A percentile compares a stretch with the other conserved stretches of the same genome.
Conservation (phyloP, 2,329 filamentous ascomycete genomes). For the Aureobasidium melanogenum region DNA sequence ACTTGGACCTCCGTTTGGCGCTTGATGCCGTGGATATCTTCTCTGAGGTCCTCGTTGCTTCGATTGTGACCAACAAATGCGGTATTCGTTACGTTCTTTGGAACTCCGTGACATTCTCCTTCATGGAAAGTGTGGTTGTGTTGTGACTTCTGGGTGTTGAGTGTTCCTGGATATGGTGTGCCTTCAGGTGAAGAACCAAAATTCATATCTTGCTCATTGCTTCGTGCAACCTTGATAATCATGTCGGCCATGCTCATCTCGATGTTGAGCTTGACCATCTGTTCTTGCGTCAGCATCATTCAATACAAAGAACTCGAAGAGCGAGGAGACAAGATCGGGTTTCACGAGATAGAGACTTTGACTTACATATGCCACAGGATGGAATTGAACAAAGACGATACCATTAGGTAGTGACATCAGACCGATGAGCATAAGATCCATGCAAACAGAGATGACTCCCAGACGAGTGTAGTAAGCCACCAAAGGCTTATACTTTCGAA, state of each 20-base stretch:
- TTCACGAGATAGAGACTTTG: background rate
- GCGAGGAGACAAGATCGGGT: background rate
- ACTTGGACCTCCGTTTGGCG: conserved; percentile 4
- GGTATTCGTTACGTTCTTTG: background rate
- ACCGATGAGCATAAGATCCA: conserved; percentile 30
- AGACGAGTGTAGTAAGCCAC: conserved; percentile 43
- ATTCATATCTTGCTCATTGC: background rate
- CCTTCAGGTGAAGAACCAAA: background rate
- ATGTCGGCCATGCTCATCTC: conserved; percentile 39
- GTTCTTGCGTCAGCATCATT: background rate
- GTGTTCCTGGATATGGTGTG: background rate
- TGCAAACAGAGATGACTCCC: conserved; percentile 40
- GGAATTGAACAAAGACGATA: conserved; percentile 37
- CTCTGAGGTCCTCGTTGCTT: background rate
- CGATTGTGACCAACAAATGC: background rate
- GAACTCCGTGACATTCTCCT: background rate
- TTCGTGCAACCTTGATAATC: conserved; percentile 32
- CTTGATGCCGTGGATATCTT: conserved; percentile 3
- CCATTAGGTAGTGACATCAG: conserved; percentile 5
- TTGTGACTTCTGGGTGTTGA: background rate
- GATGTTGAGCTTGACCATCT: conserved; percentile 42
- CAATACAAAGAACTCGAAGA: background rate
- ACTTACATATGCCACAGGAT: conserved; percentile 28
- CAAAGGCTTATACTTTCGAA: conserved; percentile 43
- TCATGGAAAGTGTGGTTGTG: background rate